A percentile compares a stretch with the other conserved stretches of the same genome.
Evolutionary conservation across 2,329 filamentous ascomycete genomes (phyloP).

Genomic region (Myriosclerotinia scirpicola): DNA sequence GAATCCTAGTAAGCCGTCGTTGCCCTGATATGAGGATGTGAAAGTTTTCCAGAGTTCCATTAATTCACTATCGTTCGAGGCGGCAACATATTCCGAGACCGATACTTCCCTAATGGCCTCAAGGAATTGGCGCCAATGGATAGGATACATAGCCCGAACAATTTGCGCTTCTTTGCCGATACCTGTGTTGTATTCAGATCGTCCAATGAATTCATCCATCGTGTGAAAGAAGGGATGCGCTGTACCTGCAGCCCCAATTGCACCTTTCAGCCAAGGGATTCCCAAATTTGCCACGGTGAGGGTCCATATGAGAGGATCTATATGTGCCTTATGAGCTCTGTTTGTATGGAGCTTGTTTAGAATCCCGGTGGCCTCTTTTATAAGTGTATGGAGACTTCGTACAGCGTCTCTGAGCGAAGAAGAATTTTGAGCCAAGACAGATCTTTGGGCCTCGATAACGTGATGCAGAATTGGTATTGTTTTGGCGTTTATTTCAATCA

Average conservation of each 20-base stretch:
- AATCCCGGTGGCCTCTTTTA: not conserved
- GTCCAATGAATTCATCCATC: constrained; percentile 8
- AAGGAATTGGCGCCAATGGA: constrained; percentile 1
- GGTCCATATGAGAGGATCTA: constrained; percentile 14
- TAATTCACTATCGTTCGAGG: constrained; percentile 7
- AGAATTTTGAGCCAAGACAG: constrained; percentile 11
- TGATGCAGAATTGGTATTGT: constrained; percentile 8
- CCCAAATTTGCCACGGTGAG: constrained; percentile 1
- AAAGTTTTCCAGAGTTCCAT: not conserved
- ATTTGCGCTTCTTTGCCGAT: constrained; percentile 5
- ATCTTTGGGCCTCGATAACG: constrained; percentile 3
- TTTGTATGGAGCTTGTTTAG: constrained; percentile 1
- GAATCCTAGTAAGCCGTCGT: not conserved
- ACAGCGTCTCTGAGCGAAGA: constrained; percentile 11
- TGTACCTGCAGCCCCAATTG: not conserved
- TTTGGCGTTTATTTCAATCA: constrained; percentile 10
- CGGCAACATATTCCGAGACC: not conserved
- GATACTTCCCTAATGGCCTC: constrained; percentile 2
- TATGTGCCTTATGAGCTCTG: constrained; percentile 2
- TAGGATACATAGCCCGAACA: constrained; percentile 8
- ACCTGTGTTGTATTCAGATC: not conserved
- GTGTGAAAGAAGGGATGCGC: constrained; percentile 13
- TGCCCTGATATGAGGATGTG: not conserved
- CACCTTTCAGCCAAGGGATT: not conserved
- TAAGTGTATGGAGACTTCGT: not conserved